A percentile compares a stretch with the other conserved stretches of the same genome.
Evolutionary conservation across 169 alveolate species (phyloP).

Genomic region (Toxoplasma gondii): DNA sequence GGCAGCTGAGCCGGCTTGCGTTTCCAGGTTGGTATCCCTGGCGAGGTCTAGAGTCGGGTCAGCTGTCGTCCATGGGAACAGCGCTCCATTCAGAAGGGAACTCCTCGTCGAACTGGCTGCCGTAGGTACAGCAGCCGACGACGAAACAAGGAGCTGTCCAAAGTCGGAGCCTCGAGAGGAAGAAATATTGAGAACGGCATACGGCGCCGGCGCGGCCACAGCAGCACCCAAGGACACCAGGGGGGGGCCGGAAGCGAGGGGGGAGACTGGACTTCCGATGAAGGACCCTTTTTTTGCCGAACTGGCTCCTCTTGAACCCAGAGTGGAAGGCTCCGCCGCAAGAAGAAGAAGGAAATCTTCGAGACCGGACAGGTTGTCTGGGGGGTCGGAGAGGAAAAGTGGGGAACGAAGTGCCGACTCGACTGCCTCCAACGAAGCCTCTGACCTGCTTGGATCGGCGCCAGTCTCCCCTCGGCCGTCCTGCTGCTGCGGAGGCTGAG

Average conservation of each 20-base stretch:
- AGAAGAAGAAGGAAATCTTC: neutral
- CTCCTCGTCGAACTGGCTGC: neutral
- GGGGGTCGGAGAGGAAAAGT: neutral
- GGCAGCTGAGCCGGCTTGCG: neutral
- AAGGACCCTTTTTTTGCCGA: neutral
- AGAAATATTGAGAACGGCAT: neutral
- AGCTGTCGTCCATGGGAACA: neutral
- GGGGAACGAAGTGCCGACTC: neutral
- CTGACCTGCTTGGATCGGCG: neutral
- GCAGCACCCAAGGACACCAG: conserved; percentile 15
- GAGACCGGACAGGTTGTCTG: conserved; percentile 1
- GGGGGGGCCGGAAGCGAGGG: neutral
- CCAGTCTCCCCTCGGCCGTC: neutral
- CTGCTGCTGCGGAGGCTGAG: neutral
- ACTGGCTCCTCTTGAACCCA: neutral
- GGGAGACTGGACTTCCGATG: neutral
- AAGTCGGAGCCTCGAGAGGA: neutral
- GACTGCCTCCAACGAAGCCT: neutral
- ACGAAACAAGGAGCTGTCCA: neutral
- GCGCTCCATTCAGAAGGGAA: neutral
- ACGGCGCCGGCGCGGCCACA: neutral
- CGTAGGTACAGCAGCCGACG: neutral
- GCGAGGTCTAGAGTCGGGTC: neutral
- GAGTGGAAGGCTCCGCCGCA: conserved; percentile 17
- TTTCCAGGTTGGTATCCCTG: no score